A percentile compares a stretch with the other conserved stretches of the same genome.
phyloP scores from a whole-genome alignment of 257 asterid genomes.

The Solanum bulbocastanum region DNA sequence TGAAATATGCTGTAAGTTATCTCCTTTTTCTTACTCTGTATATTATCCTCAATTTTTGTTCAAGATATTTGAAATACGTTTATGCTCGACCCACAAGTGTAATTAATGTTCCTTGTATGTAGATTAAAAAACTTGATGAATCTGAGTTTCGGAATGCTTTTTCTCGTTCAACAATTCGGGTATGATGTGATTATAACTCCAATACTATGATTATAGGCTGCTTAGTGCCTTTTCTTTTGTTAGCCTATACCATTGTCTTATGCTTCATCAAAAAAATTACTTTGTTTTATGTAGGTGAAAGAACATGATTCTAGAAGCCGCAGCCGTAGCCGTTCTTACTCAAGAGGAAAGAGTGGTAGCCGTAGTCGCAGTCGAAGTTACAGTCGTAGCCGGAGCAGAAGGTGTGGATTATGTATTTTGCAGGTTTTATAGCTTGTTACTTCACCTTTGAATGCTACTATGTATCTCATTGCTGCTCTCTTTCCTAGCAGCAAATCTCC shows the following conservation, averaged over 20 bases:
- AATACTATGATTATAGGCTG: not conserved
- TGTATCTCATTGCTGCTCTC: not conserved
- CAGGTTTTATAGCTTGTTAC: not conserved
- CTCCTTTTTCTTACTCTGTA: not conserved
- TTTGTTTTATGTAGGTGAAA: slow-evolving; percentile 46
- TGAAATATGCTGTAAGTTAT: slow-evolving; percentile 81
- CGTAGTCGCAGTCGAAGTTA: slow-evolving; percentile 49
- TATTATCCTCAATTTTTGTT: not conserved
- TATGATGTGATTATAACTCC: slow-evolving; percentile 15
- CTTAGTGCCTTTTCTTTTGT: not conserved
- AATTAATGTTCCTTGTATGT: not conserved
- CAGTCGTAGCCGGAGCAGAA: slow-evolving; percentile 82
- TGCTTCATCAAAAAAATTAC: not conserved
- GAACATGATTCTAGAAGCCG: slow-evolving; percentile 74
- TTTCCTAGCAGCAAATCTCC: slow-evolving; percentile 79
- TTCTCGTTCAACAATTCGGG: slow-evolving; percentile 72
- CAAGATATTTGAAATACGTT: not conserved
- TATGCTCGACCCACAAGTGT: not conserved
- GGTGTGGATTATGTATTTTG: slow-evolving; percentile 20
- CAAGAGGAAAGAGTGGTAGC: slow-evolving; percentile 64
- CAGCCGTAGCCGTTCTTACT: slow-evolving; percentile 54
- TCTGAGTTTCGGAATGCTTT: slow-evolving; percentile 90
- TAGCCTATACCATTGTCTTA: not conserved
- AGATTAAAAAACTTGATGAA: slow-evolving; percentile 91
- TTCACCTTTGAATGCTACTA: not conserved